A percentile compares a stretch with the other conserved stretches of the same genome.
Conservation (phyloP, 1,139 yeast genomes). For the Barnettozyma hawaiiensis region DNA sequence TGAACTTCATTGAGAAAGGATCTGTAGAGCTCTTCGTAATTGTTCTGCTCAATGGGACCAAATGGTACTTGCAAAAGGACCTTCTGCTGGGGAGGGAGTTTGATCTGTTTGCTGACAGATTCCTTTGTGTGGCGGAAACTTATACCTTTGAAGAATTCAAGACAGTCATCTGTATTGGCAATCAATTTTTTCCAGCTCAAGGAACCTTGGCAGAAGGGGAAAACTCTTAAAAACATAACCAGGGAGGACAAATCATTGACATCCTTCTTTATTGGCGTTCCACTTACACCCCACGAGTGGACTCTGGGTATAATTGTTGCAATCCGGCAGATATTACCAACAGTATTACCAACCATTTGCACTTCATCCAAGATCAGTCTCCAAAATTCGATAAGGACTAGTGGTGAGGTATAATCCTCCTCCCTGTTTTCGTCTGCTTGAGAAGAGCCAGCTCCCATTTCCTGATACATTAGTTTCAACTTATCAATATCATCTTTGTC, state of each 20-base stretch:
- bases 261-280: constrained; percentile 76
- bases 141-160: constrained; percentile 40
- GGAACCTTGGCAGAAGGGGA: constrained; percentile 48
- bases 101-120: constrained; percentile 72
- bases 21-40: constrained; percentile 60
- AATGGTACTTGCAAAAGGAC: constrained; percentile 67
- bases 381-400: constrained; percentile 84
- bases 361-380: constrained; percentile 89
- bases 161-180: constrained; percentile 37
- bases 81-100: constrained; percentile 72
- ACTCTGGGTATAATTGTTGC: constrained; percentile 75
- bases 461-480: constrained; percentile 18
- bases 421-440: constrained; percentile 18
- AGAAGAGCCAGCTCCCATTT: constrained; percentile 16
- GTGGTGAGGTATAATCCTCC: constrained; percentile 73
- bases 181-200: constrained; percentile 31
- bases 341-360: constrained; percentile 78
- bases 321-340: constrained; percentile 72
- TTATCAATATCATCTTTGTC: constrained; percentile 17
- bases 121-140: constrained; percentile 79
- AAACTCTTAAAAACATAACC: constrained; percentile 55
- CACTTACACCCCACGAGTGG: constrained; percentile 96
- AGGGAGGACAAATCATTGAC: constrained; percentile 67
- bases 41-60: constrained; percentile 76
- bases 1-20: constrained; percentile 57